Conservation (phyloP, 306 rosid genomes). For the Pueraria montana region DNA sequence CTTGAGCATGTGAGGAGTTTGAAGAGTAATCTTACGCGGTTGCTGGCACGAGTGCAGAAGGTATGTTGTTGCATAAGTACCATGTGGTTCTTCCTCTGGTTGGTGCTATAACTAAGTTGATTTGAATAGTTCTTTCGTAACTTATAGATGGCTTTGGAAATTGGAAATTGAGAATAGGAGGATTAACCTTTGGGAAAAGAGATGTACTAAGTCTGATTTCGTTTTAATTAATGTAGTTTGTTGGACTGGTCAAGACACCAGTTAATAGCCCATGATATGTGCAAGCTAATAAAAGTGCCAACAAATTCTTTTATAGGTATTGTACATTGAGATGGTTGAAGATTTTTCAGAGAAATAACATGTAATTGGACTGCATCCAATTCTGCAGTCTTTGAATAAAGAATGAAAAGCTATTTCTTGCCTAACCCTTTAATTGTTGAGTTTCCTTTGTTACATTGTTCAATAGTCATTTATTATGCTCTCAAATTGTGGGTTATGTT, state of each 20-base stretch:
- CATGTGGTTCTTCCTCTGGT: background rate
- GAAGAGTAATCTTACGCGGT: constrained; percentile 94
- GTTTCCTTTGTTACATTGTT: constrained; percentile 11
- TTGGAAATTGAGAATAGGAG: constrained; percentile 30
- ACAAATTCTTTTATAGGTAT: background rate
- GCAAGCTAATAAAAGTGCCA: too few species aligned
- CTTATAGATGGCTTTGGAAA: background rate
- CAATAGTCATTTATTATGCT: constrained; percentile 15
- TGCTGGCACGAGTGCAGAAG: constrained; percentile 97
- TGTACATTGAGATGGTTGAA: constrained; percentile 28
- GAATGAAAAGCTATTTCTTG: constrained; percentile 5
- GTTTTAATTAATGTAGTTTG: constrained; percentile 4
- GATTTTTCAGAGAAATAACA: background rate
- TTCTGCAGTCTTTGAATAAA: background rate
- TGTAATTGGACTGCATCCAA: background rate
- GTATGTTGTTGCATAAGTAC: constrained; percentile 48
- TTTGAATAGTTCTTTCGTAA: constrained; percentile 6
- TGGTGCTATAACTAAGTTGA: background rate
- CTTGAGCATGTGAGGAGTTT: constrained; percentile 95
- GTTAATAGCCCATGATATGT: background rate
- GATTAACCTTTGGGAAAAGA: background rate
- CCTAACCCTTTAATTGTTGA: constrained; percentile 2
- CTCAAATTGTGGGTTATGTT: background rate
- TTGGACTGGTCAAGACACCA: background rate
- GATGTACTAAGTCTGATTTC: background rate